Conservation (phyloP, 2,329 filamentous ascomycete genomes). For the Botrytis fragariae region DNA sequence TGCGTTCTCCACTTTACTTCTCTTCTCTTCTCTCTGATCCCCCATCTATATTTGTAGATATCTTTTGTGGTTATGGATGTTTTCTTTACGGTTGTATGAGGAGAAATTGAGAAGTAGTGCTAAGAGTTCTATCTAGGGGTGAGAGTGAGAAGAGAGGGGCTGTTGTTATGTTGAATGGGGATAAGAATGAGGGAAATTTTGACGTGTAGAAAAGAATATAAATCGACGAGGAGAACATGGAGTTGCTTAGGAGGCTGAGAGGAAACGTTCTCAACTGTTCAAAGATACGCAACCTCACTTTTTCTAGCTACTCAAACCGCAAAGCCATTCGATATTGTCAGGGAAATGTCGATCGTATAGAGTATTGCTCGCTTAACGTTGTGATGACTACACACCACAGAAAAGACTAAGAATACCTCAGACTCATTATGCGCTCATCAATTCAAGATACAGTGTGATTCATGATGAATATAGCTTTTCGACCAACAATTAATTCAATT, state of each 20-base stretch:
- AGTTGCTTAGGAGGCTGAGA: not conserved
- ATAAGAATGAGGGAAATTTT: not conserved
- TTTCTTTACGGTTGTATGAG: not conserved
- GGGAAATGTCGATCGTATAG: accelerated
- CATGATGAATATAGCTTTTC: not conserved
- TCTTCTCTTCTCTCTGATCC: not conserved
- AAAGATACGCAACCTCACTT: too few species aligned
- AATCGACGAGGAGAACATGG: not conserved
- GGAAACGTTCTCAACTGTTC: too few species aligned
- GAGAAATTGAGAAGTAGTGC: not conserved
- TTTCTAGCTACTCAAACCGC: too few species aligned
- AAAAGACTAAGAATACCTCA: not conserved
- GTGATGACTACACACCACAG: not conserved
- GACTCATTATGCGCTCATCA: not conserved
- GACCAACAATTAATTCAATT: too few species aligned
- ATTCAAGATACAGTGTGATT: not conserved
- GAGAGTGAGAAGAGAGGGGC: not conserved
- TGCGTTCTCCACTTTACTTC: not conserved
- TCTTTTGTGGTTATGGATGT: not conserved
- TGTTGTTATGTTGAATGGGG: not conserved
- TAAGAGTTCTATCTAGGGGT: not conserved
- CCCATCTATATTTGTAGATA: too few species aligned
- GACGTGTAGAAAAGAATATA: not conserved
- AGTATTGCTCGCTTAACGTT: not conserved
- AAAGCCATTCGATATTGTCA: too few species aligned